Evolutionary conservation across 768 basidiomycete species (phyloP), one percentile per base, ranked within the genome.

Genomic region (Suillus lakei): DNA sequence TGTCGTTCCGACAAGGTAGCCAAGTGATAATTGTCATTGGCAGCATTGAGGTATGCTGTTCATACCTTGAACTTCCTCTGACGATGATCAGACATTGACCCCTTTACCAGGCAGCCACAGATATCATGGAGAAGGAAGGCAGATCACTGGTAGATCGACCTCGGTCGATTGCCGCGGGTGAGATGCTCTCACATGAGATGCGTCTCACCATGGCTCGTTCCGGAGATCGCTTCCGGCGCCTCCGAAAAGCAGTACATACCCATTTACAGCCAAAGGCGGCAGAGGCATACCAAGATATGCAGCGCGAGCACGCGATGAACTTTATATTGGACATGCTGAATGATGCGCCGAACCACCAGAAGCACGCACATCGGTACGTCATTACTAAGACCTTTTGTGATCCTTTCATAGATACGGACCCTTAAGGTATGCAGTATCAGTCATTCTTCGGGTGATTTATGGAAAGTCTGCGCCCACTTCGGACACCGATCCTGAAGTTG

Each of bases 41-140:
- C 1, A 58, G 63, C 26, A 56, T 69, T 46, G 64, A 73, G n/a
- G 72, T 69, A 62, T 9, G 67, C 44, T 39, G 23, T 67, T 53
- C 15, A 32, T 44, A 18, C 63, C 9, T 23, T 18, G 38, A 36
- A 10, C 26, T 69, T 82, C 53, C 77, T 23, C 26, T 8, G 26
- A 51, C 3, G 28, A 28, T 51, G 85, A 64, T 82, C 83, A 13
- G 82, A 81, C 0, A 76, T 83, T 1, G 81, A 84, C 38, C n/a
- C 34, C 2, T 80, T 85, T 62, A 81, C 83, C 77, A 87, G 72
- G 83, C 82, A 4, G 86, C 86, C 0, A 76, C 83, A 0, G 85
- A 88, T 5, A 83, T 88, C 63, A 84, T 88, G 85, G 88, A 88
- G 71, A 84, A 85, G 54, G 83, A 87, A 68, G 86, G 87, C 0